Evolutionary conservation across 768 basidiomycete species (phyloP), one percentile per base, ranked within the genome.

Genomic region (Agrocybe pediades): DNA sequence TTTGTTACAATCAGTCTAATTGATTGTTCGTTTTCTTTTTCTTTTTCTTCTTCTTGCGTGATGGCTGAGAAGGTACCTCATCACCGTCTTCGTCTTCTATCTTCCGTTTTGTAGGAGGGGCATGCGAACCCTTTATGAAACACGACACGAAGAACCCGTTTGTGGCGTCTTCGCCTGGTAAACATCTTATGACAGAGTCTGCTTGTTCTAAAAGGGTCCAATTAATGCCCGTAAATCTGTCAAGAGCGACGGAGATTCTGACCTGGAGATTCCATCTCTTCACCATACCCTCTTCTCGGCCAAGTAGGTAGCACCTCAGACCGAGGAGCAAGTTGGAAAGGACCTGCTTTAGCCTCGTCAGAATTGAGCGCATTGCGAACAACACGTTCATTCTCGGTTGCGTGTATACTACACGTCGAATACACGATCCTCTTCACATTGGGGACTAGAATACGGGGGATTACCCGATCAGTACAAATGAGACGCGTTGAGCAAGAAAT

Each of bases 121-220:
- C 52, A 30, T 53, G 43, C 16, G 15, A 21, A 20, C 26, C 36
- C 48, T 67, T 74, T 25, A 92, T 74, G 66, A 98, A 95, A 68
- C 90, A 97, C n/a, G 92, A 87, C 20, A 99, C 95, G 62, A 99
- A 99, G 75, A 99, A 99, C 0, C 97, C 97, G 63, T 98, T 98
- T 11, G 92, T 94, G 30, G 81, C 84, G 63, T 98, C 95, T 55
- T 89, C 90, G 49, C 86, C 84, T 13, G 92, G 85, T 23, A 80
- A 79, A 67, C 91, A 93, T 16, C 92, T 84, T 23, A 94, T 63
- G 17, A 91, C 66, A 9, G 84, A 84, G 3, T 73, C 68, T 4
- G 89, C 86, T 54, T 83, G 67, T 19, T 66, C 86, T 87, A 23
- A n/a, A 40, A 43, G 25, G 48, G 39, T 46, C 26, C 27, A 48